Percentiles rank a stretch among this genome's conserved stretches.
Conservation (phyloP, 2,329 filamentous ascomycete species). For the Fusarium pininemorale region DNA sequence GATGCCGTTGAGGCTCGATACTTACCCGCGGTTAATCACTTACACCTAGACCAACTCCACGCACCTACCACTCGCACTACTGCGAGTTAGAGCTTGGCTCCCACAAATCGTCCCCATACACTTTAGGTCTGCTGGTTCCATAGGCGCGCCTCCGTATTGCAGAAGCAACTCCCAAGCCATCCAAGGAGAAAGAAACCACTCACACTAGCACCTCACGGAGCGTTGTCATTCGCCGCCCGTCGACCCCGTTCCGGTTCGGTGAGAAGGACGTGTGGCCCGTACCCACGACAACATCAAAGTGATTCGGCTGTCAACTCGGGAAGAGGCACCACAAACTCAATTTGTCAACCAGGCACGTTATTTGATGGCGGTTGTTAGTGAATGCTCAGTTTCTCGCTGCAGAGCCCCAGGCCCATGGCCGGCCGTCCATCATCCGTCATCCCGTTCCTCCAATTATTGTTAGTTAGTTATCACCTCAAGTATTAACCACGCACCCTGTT, state of each 20-base stretch:
- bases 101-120: constrained; percentile 10
- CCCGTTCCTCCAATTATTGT: constrained; percentile 20
- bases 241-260: constrained; percentile 25
- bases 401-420: constrained; percentile 22
- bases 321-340: constrained; percentile 18
- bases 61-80: constrained; percentile 15
- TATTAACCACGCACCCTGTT: background rate
- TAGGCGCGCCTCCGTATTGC: constrained; percentile 36
- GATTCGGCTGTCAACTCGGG: constrained; percentile 32
- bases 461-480: background rate
- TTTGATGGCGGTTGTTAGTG: constrained; percentile 22
- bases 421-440: constrained; percentile 23
- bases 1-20: constrained; percentile 5
- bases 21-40: constrained; percentile 34
- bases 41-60: constrained; percentile 13
- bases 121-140: constrained; percentile 24
- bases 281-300: background rate
- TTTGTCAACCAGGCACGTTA: constrained; percentile 3
- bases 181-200: constrained; percentile 25
- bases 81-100: constrained; percentile 19
- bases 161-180: constrained; percentile 10
- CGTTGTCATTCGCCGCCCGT: background rate
- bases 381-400: constrained; percentile 3
- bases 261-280: constrained; percentile 28
- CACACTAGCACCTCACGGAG: constrained; percentile 2